These are phyloP conservation scores for Phytophthora aleatoria DNA, from an alignment of 352 stramenopile genomes.

Conservation along the genomic window DNA sequence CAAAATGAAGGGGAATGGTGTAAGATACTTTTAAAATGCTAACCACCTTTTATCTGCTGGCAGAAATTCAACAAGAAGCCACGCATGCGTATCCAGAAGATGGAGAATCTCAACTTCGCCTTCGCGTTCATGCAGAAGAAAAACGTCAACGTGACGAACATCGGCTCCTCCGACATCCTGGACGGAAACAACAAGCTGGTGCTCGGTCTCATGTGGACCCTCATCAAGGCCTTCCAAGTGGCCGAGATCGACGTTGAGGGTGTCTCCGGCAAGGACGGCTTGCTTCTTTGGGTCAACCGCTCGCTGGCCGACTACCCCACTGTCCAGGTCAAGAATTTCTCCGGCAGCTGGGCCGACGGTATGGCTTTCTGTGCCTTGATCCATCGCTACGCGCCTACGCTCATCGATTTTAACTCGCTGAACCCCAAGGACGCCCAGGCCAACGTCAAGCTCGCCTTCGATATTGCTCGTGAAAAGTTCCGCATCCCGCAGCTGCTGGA, in stretches of 20 bases:
- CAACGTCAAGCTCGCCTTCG: slow-evolving; percentile 87
- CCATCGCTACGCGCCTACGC: slow-evolving; percentile 87
- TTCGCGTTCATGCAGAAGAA: slow-evolving; percentile 91
- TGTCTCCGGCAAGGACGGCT: slow-evolving; percentile 90
- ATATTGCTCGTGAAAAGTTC: slow-evolving; percentile 84
- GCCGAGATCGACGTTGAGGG: slow-evolving; percentile 87
- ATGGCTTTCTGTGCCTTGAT: slow-evolving; percentile 92
- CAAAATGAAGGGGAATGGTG: neutral
- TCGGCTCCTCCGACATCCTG: slow-evolving; percentile 91
- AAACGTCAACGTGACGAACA: slow-evolving; percentile 91
- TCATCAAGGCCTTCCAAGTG: slow-evolving; percentile 92
- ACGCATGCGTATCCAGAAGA: slow-evolving; percentile 93
- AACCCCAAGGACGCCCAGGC: slow-evolving; percentile 63
- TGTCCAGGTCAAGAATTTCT: slow-evolving; percentile 91
- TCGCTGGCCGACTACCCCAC: slow-evolving; percentile 85
- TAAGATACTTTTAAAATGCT: neutral
- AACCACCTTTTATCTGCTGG: neutral
- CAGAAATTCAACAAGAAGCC: slow-evolving; percentile 93
- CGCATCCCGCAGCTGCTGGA: slow-evolving; percentile 89
- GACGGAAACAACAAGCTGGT: slow-evolving; percentile 93
- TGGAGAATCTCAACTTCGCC: slow-evolving; percentile 92
- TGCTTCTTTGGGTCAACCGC: slow-evolving; percentile 91
- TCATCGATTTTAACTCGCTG: slow-evolving; percentile 85
- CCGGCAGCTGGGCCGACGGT: slow-evolving; percentile 83
- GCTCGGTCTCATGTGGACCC: slow-evolving; percentile 92